A percentile compares a stretch with the other conserved stretches of the same genome.
Evolutionary conservation across 129 eudicot genomes (phyloP).

Genomic region (Pseudognaphalium luteoalbum): DNA sequence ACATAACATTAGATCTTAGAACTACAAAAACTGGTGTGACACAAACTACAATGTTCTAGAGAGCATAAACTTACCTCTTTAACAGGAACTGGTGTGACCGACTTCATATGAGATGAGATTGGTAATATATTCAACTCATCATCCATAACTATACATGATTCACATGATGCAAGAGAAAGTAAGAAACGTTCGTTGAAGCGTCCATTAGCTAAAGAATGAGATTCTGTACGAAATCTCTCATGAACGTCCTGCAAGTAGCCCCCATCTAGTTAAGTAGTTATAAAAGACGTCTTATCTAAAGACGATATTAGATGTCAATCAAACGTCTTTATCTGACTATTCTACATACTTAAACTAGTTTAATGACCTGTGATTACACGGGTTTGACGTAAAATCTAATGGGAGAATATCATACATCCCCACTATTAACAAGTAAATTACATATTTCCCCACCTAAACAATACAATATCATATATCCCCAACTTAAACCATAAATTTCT

Average conservation of each 20-base stretch:
- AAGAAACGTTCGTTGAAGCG: slow-evolving; percentile 94
- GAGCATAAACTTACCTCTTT: slow-evolving; percentile 52
- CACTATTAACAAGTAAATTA: too few species aligned
- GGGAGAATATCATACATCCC: too few species aligned
- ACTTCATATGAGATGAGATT: slow-evolving; percentile 89
- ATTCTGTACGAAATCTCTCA: slow-evolving; percentile 88
- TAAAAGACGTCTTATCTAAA: neutral
- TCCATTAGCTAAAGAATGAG: slow-evolving; percentile 75
- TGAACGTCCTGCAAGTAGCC: slow-evolving; percentile 78
- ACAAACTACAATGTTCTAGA: neutral
- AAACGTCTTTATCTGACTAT: slow-evolving; percentile 8
- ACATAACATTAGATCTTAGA: slow-evolving; percentile 11
- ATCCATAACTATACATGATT: slow-evolving; percentile 90
- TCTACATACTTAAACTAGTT: neutral
- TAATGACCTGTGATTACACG: too few species aligned
- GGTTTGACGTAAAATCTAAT: too few species aligned
- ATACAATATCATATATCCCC: too few species aligned
- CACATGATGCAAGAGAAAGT: slow-evolving; percentile 84
- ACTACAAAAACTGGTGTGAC: neutral
- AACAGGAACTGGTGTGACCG: slow-evolving; percentile 62
- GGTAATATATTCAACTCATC: slow-evolving; percentile 93
- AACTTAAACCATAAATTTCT: too few species aligned
- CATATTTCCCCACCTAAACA: too few species aligned
- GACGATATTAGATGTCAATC: neutral
- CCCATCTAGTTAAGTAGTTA: slow-evolving; percentile 31